Conservation (phyloP, 768 basidiomycete genomes). For the Cyathus striatus region DNA sequence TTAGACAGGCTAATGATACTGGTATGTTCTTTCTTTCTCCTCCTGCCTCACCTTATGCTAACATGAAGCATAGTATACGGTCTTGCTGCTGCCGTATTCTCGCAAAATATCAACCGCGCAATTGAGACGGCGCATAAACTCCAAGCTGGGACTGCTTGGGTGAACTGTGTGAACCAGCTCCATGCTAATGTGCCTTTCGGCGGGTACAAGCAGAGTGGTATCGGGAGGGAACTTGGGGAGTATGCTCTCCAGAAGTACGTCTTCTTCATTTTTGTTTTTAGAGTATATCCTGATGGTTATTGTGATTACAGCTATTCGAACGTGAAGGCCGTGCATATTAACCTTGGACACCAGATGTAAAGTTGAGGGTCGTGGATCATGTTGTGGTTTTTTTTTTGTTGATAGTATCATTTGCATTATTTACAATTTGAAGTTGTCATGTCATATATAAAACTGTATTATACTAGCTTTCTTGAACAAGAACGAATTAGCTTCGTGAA, state of each 20-base stretch:
- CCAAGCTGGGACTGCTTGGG: slow-evolving; percentile 80
- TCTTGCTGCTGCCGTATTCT: slow-evolving; percentile 85
- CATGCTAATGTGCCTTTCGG: slow-evolving; percentile 71
- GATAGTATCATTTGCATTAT: no score
- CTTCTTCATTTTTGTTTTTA: neutral
- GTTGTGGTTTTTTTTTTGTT: neutral
- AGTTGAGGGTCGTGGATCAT: neutral
- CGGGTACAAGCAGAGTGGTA: slow-evolving; percentile 80
- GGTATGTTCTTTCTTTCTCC: neutral
- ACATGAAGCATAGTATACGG: slow-evolving; percentile 58
- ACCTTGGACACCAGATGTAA: slow-evolving; percentile 34
- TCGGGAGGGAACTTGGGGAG: slow-evolving; percentile 77
- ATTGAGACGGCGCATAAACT: slow-evolving; percentile 68
- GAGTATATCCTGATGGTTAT: neutral
- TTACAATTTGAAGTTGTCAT: no score
- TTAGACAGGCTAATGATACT: slow-evolving; percentile 80
- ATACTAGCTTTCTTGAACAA: no score
- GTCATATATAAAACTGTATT: no score
- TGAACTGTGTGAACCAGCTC: slow-evolving; percentile 50
- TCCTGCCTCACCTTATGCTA: neutral
- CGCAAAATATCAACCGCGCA: slow-evolving; percentile 71
- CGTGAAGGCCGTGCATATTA: slow-evolving; percentile 68
- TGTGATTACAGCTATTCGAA: slow-evolving; percentile 53
- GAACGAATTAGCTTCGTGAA: no score
- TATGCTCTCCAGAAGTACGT: slow-evolving; percentile 63